Evolutionary conservation across 73 alveolate species (phyloP).

Genomic region (Paramecium tetraurelia): DNA sequence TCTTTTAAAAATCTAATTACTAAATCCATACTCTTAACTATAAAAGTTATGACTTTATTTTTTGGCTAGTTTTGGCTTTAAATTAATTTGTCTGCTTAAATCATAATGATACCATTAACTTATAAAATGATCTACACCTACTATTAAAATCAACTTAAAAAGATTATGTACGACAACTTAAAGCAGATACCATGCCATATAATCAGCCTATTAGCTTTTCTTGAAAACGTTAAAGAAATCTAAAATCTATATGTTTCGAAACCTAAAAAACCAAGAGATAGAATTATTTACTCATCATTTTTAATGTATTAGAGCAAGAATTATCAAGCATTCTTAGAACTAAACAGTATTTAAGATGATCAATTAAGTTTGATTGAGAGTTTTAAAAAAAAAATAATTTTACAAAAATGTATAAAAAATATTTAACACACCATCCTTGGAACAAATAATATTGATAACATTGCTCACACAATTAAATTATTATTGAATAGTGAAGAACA

Average conservation of each 20-base stretch:
- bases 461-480: not conserved
- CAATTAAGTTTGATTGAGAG: not conserved
- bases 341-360: not conserved
- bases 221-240: not conserved
- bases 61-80: not conserved
- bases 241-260: not conserved
- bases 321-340: not conserved
- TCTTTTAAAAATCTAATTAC: not conserved
- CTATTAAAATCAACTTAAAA: not conserved
- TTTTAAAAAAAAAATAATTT: not conserved
- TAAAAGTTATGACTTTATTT: not conserved
- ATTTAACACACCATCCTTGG: not conserved
- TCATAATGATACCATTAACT: not conserved
- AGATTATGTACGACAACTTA: not conserved
- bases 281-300: not conserved
- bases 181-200: not conserved
- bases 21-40: not conserved
- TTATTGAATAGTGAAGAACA: not conserved
- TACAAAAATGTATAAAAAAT: not conserved
- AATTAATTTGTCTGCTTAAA: not conserved
- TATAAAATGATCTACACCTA: not conserved
- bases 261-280: not conserved
- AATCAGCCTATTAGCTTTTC: not conserved
- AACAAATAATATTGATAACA: not conserved
- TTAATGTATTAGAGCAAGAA: not conserved